Evolutionary conservation across 164 flowering plant genomes (phyloP), one percentile per base, ranked within the genome.

Genomic region (Liriodendron chinense): DNA sequence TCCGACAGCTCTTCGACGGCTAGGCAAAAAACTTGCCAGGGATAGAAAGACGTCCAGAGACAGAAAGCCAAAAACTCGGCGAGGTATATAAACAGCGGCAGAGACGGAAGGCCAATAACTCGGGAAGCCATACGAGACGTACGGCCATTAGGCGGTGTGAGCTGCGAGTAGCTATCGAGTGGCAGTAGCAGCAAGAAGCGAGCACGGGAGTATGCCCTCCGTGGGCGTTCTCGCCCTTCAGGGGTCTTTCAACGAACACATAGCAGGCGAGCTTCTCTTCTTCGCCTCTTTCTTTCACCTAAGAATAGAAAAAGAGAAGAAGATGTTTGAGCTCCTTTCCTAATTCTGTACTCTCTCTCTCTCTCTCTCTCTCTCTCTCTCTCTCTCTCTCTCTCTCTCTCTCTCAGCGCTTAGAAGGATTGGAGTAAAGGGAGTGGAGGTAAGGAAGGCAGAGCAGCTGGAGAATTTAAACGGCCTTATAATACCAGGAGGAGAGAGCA

Each of bases 401-500:
- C 64, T 64, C 26, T 75, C 84, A 93, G 98, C 82, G 43, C 80
- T 96, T 47, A 86, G 86, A 75, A 90, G 89, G 82, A 76, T 96
- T 18, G 97, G 98, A 48, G 97, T 90, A 81, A 87, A 88, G 66
- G 95, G 97, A 13, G 88, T 94, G 78, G 97, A 91, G 87, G 82
- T 96, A 78, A 83, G 90, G 85, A 96, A 96, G 83, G 87, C 99
- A 0, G 97, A 91, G 57, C 99, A 96, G 88, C 86, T 96, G 65
- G 82, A 82, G 20, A 69, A 34, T 77, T 83, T 96, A 0, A 65
- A 72, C 14, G 89, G 92, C 1, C 94, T 96, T 7, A 96, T 96
- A 72, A 94, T 96, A 47, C 99, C 99, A 48, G 99, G 99, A 0
- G 99, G 99, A 3, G 99, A 96, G 82, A 94, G 99, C 86, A 96